Evolutionary conservation across 495 filamentous ascomycete species (phyloP).

Genomic region (Penicilliopsis zonata): DNA sequence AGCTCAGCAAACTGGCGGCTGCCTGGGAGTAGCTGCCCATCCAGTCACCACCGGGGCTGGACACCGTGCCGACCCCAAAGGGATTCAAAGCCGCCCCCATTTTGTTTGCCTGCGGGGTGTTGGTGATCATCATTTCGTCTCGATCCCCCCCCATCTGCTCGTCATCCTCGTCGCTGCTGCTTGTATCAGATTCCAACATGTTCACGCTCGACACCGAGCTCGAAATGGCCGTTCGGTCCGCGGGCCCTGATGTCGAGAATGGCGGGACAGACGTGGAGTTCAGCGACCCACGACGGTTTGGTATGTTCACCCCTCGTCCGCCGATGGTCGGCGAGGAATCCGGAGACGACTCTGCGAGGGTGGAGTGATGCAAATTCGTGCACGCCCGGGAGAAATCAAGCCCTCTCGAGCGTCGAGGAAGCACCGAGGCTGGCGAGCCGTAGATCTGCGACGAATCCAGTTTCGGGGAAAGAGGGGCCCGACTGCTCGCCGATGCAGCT

Average conservation of each 20-base stretch:
- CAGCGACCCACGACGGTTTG: conserved; percentile 41
- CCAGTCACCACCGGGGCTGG: conserved; percentile 44
- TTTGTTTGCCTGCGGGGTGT: conserved; percentile 35
- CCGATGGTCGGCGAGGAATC: conserved; percentile 85
- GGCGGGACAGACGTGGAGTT: conserved; percentile 24
- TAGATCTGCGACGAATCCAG: conserved; percentile 74
- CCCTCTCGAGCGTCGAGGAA: conserved; percentile 77
- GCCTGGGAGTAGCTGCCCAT: conserved; percentile 54
- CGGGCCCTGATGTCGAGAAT: conserved; percentile 28
- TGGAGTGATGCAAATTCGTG: conserved; percentile 93
- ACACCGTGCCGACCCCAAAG: conserved; percentile 27
- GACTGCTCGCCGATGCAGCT: conserved; percentile 45
- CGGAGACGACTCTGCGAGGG: conserved; percentile 79
- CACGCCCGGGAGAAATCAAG: conserved; percentile 89
- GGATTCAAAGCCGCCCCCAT: conserved; percentile 29
- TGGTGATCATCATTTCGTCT: conserved; percentile 64
- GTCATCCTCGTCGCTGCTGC: conserved; percentile 60
- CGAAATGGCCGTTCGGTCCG: conserved; percentile 65
- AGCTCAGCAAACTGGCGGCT: conserved; percentile 60
- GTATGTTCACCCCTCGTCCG: conserved; percentile 70
- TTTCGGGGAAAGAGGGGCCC: conserved; percentile 71
- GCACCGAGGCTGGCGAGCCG: conserved; percentile 68
- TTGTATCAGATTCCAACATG: conserved; percentile 69
- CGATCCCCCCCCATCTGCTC: conserved; percentile 71
- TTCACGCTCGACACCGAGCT: conserved; percentile 77